phyloP scores from a whole-genome alignment of 2,329 filamentous ascomycete genomes.

The Nemania sp. region DNA sequence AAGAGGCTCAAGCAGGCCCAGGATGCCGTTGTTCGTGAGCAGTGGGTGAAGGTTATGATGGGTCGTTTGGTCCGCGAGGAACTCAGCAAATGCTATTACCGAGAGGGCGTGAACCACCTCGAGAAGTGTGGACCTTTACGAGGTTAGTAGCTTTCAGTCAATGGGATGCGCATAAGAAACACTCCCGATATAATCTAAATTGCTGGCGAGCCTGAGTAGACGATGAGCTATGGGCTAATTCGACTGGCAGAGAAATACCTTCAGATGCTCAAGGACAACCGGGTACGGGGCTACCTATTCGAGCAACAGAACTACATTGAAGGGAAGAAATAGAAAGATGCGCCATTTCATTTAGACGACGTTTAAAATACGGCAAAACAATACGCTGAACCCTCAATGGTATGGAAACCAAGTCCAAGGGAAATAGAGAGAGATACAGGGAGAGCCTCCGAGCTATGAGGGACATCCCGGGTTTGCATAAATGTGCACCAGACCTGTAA shows the following conservation, averaged over 20 bases:
- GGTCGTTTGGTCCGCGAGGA: conserved; percentile 83
- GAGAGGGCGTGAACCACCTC: conserved; percentile 86
- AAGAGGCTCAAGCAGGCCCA: conserved; percentile 84
- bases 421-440: conserved; percentile 13
- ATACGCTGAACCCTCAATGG: background rate
- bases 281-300: conserved; percentile 83
- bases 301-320: conserved; percentile 80
- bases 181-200: background rate
- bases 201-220: background rate
- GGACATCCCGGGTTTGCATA: conserved; percentile 19
- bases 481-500: conserved; percentile 22
- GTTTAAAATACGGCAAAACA: background rate
- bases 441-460: conserved; percentile 16
- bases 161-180: conserved; percentile 16
- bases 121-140: conserved; percentile 86
- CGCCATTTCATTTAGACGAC: background rate
- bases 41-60: conserved; percentile 94
- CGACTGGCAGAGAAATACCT: conserved; percentile 70
- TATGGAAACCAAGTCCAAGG: conserved; percentile 9
- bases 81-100: conserved; percentile 86
- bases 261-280: conserved; percentile 79
- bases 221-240: conserved; percentile 33
- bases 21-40: conserved; percentile 84
- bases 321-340: conserved; percentile 40
- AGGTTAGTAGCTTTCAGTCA: conserved; percentile 68